Percentiles rank a stretch among this genome's conserved stretches.
phyloP scores from a whole-genome alignment of 208 protist species.

The Leishmania amazonensis region DNA sequence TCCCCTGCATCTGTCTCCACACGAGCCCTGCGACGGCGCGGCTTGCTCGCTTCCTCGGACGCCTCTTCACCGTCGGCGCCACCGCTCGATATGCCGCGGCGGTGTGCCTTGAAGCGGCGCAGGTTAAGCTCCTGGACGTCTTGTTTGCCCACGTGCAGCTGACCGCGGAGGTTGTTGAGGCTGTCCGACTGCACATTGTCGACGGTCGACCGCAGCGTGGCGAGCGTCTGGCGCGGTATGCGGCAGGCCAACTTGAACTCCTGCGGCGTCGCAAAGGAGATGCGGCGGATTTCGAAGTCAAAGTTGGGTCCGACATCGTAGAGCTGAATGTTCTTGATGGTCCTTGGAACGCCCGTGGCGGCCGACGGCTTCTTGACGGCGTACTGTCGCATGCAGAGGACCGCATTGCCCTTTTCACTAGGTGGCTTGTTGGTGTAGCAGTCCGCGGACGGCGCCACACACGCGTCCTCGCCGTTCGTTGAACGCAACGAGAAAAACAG shows the following conservation, averaged over 20 bases:
- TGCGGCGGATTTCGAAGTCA: slow-evolving; percentile 78
- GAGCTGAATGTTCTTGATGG: slow-evolving; percentile 63
- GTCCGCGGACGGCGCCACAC: slow-evolving; percentile 71
- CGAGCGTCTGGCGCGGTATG: slow-evolving; percentile 61
- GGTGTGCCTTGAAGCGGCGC: slow-evolving; percentile 86
- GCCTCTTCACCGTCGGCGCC: slow-evolving; percentile 11
- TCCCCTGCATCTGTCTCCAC: slow-evolving; percentile 12
- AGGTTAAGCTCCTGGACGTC: slow-evolving; percentile 75
- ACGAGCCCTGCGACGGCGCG: slow-evolving; percentile 18
- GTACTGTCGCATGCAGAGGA: slow-evolving; percentile 88
- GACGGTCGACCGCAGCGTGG: slow-evolving; percentile 57
- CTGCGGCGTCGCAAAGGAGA: slow-evolving; percentile 70
- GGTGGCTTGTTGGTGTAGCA: slow-evolving; percentile 66
- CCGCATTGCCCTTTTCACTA: slow-evolving; percentile 48
- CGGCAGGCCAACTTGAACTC: slow-evolving; percentile 82
- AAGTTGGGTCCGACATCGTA: slow-evolving; percentile 88
- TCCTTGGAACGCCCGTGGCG: slow-evolving; percentile 39
- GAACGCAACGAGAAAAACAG: slow-evolving; percentile 82
- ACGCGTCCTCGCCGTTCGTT: slow-evolving; percentile 70
- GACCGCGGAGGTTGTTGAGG: slow-evolving; percentile 79
- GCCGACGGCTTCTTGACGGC: slow-evolving; percentile 71
- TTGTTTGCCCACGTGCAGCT: slow-evolving; percentile 87
- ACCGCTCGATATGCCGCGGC: slow-evolving; percentile 14
- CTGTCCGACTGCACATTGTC: slow-evolving; percentile 75
- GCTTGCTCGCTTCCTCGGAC: slow-evolving; percentile 1